Percentiles rank a stretch among this genome's conserved stretches.
Conservation (phyloP, 176 grass and related monocot species). For the Zoysia japonica region DNA sequence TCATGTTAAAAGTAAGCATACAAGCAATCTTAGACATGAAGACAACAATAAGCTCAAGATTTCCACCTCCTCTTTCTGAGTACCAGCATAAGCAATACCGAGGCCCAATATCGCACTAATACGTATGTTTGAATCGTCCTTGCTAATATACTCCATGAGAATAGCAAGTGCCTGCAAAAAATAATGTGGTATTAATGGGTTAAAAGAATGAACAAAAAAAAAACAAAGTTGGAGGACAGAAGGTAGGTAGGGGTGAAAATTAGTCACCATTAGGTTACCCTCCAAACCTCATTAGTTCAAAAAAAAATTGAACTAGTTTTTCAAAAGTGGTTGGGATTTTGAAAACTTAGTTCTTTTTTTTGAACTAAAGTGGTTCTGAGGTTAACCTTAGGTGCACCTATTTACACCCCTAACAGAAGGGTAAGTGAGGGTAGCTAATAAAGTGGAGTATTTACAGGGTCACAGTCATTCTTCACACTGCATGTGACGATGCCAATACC, state of each 20-base stretch:
- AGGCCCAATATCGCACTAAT: constrained; percentile 95
- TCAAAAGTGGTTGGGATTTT: too few species aligned
- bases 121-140: constrained; percentile 79
- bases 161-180: constrained; percentile 76
- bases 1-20: constrained; percentile 35
- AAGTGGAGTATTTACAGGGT: constrained; percentile 64
- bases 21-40: not conserved
- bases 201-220: not conserved
- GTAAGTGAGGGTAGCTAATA: constrained; percentile 9
- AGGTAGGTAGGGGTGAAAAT: too few species aligned
- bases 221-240: not conserved
- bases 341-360: too few species aligned
- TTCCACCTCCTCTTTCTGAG: constrained; percentile 86
- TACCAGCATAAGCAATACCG: constrained; percentile 94
- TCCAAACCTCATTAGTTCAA: too few species aligned
- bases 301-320: too few species aligned
- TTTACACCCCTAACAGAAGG: too few species aligned
- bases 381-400: too few species aligned
- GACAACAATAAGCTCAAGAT: not conserved
- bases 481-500: constrained; percentile 92
- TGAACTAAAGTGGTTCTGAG: too few species aligned
- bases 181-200: constrained; percentile 3
- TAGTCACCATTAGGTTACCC: too few species aligned
- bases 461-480: constrained; percentile 92
- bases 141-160: constrained; percentile 88